A percentile compares a stretch with the other conserved stretches of the same genome.
Evolutionary conservation across 2,329 filamentous ascomycete species (phyloP).

Genomic region (Cercospora canescens): DNA sequence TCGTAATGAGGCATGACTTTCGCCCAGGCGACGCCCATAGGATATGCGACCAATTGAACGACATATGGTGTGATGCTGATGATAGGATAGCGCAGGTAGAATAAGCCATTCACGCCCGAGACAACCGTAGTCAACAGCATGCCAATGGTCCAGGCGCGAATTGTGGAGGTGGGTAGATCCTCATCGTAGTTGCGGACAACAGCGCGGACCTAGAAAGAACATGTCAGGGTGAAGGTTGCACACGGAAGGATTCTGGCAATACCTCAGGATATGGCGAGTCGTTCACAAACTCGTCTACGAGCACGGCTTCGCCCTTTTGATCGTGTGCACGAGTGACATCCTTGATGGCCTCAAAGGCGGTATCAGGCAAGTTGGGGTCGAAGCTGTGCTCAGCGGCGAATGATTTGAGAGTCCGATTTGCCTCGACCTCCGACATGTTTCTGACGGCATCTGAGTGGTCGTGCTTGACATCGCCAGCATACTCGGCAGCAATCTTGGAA

Average conservation of each 20-base stretch:
- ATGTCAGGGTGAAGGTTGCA: neutral
- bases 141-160: slow-evolving; percentile 65
- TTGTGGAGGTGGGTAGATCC: slow-evolving; percentile 64
- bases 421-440: slow-evolving; percentile 28
- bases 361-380: slow-evolving; percentile 66
- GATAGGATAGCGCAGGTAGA: slow-evolving; percentile 85
- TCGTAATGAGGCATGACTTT: slow-evolving; percentile 26
- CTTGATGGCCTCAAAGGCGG: slow-evolving; percentile 62
- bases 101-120: slow-evolving; percentile 72
- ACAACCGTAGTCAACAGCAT: slow-evolving; percentile 62
- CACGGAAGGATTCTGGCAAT: slow-evolving; percentile 20
- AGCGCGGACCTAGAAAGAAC: slow-evolving; percentile 46
- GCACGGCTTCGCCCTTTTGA: slow-evolving; percentile 56
- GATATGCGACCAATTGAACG: slow-evolving; percentile 79
- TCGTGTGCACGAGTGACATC: slow-evolving; percentile 57
- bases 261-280: slow-evolving; percentile 70
- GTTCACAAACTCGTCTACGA: slow-evolving; percentile 62
- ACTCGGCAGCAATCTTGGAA: slow-evolving; percentile 22
- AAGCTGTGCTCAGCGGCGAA: slow-evolving; percentile 63
- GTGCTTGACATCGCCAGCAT: slow-evolving; percentile 17
- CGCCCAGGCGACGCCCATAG: slow-evolving; percentile 73
- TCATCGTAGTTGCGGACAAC: slow-evolving; percentile 66
- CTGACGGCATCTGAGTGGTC: slow-evolving; percentile 17
- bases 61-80: slow-evolving; percentile 87
- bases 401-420: slow-evolving; percentile 47